Base-by-base conservation (phyloP, 441 rosid genomes). In the Populus trichocarpa region DNA sequence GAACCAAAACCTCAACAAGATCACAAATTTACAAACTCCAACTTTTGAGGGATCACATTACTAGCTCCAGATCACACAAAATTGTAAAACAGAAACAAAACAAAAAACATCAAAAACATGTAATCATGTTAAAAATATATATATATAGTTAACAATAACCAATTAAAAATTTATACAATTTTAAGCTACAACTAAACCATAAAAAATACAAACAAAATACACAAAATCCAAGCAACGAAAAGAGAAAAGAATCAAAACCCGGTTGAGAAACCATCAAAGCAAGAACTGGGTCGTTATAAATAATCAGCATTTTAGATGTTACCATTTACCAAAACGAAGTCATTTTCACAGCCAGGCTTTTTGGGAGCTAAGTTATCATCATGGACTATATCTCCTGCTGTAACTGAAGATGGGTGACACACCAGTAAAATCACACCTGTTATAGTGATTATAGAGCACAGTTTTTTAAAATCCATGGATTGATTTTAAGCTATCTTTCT, bases 261-360 rank as follows among this genome's bases (percentile, higher is more conserved):
- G 79, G 78, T 40, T 67, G 73, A 84, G 78, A 84, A 77, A 75
- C 25, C 59, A 79, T 50, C 80, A 76, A 75, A 70, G 78, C 7
- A 81, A 69, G 38, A 83, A 83, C 35, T 64, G 81, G 75, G 83
- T 63, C 65, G 75, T 69, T 73, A 65, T 77, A 70, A 67, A 68
- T 67, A 75, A 61, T 50, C 77, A 57, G 63, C 67, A 67, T 46
- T 46, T 2, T 40, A 65, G 38, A 35, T 35, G 42, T 36, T 90
- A 94, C 99, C 99, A 96, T 35, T 36, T 90, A 94, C 99, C 99
- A 96, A 83, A 78, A 94, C 92, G 83, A 94, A 96, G 86, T 94
- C 98, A 84, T 96, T 96, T 77, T 89, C 97, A 78, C 99, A 96
- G 18, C 99, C 98, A 13, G 99, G 98, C 87, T 93, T 93, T 92